A percentile compares a stretch with the other conserved stretches of the same genome.
Conservation (phyloP, 345 rosid species). For the Eucalyptus viminalis region DNA sequence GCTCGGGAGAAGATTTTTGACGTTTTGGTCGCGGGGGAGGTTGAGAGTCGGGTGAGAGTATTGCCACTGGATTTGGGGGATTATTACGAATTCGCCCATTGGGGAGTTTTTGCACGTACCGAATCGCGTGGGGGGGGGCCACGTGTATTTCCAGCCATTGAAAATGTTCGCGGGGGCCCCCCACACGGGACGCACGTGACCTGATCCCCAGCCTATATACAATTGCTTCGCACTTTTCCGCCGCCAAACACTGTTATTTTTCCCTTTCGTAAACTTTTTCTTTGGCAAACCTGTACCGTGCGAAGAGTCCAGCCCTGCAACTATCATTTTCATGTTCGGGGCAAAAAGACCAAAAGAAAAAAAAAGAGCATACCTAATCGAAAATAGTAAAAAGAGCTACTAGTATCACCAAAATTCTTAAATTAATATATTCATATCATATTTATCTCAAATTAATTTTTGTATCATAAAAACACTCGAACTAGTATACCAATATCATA, state of each 20-base stretch:
- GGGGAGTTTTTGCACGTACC: background rate
- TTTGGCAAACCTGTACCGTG: background rate
- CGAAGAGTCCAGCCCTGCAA: background rate
- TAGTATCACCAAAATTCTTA: no score
- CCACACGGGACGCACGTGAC: background rate
- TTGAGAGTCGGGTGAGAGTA: background rate
- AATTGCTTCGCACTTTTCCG: background rate
- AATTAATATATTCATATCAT: rapidly evolving
- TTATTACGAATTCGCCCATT: background rate
- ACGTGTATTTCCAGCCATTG: background rate
- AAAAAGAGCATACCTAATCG: background rate
- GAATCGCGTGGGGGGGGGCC: background rate
- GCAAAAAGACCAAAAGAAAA: background rate
- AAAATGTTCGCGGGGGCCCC: background rate
- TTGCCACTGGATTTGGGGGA: background rate
- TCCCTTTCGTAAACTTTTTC: background rate
- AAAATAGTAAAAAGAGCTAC: background rate
- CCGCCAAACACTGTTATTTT: background rate
- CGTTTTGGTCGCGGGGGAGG: background rate
- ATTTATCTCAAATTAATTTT: background rate
- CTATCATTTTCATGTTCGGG: background rate
- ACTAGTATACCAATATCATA: rapidly evolving
- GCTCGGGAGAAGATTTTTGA: background rate
- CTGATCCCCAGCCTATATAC: background rate
- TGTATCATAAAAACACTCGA: rapidly evolving